Evolutionary conservation across 495 filamentous ascomycete species (phyloP), one percentile per base, ranked within the genome.

Genomic region (Lasiosphaeris hirsuta): DNA sequence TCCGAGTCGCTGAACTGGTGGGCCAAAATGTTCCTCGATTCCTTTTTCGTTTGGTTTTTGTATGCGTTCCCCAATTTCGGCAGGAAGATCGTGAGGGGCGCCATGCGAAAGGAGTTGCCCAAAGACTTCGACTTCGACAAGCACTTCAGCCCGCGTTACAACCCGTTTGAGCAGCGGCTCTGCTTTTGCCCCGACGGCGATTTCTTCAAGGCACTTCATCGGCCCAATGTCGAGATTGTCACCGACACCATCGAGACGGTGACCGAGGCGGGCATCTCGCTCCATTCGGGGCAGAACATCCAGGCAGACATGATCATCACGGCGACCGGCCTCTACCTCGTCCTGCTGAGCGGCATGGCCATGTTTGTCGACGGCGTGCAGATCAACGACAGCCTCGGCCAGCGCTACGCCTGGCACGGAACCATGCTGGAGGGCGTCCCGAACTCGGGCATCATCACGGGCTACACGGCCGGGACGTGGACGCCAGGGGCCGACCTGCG

Each of bases 251-350:
- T 93, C 69, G 72, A 81, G n/a, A 76, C 73, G 0, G 82, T 93
- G 8, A 86, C 81, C 0, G 67, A 73, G 17, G 74, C 78, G 10
- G 79, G 82, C 1, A 84, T 93, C 54, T 58, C 68, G 14, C 78
- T 90, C 17, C 67, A 75, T 33, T 79, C 78, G 0, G 88, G 85
- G 14, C 75, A 81, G 45, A 67, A 64, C 0, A 63, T 92, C 3
- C 74, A 83, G 1, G 82, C 86, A 0, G 87, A 92, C 69, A 83
- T 88, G 62, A 87, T 92, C 64, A 70, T 92, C 58, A 88, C 87
- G 0, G 88, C 89, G 0, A 94, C 89, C 0, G 89, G 89, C 1
- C 72, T 94, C 1, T 77, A 78, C 42, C 63, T 90, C 41, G 70
- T 71, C 15, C 65, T 89, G 8, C 78, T 80, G 0, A 80, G 80